Evolutionary conservation across 176 grass and related monocot genomes (phyloP), one percentile per base, ranked within the genome.

Genomic region (Phyllostachys edulis): DNA sequence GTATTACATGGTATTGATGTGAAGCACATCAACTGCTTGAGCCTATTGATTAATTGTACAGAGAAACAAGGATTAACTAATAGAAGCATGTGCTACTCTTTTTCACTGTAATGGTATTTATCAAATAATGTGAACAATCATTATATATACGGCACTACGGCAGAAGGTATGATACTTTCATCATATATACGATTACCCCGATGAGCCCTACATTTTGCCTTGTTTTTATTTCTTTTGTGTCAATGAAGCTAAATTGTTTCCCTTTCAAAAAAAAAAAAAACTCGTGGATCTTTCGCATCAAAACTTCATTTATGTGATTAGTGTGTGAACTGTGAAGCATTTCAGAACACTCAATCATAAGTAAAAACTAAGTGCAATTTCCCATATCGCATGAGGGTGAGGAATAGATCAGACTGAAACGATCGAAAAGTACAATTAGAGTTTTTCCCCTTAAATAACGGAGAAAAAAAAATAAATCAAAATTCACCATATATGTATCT

Each of bases 191-290:
- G 73, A 72, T 88, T 64, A 63, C 56, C 16, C 16, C 0, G 17
- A 44, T 15, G 2, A 84, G 62, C 32, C 18, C 45, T 13, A 84
- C 0, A 82, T 67, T 27, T 29, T 56, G 18, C 2, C 64, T 55
- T 67, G 10, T 78, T 10, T 78, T 1, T 49, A 34, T 70, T 45
- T 73, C 74, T 79, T 88, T 84, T 84, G 67, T 83, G 46, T 21
- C 16, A 41, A 0, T 14, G 67, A 84, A 78, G 56, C 80, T 78
- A 78, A 21, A 63, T 52, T 34, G 32, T 24, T 56, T 13, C 5
- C 15, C 17, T 20, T 54, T 50, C 47, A 50, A 50, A 50, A 34
- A 1, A n/a, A 9, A 42, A 42, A 42, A 42, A 42, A 42, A 42
- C 7, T 42, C 15, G 21, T 37, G 34, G 20, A 65, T 34, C 21